Percentiles rank a stretch among this genome's conserved stretches.
phyloP scores from a whole-genome alignment of 768 basidiomycete species.

The Hirschioporus abietinus region DNA sequence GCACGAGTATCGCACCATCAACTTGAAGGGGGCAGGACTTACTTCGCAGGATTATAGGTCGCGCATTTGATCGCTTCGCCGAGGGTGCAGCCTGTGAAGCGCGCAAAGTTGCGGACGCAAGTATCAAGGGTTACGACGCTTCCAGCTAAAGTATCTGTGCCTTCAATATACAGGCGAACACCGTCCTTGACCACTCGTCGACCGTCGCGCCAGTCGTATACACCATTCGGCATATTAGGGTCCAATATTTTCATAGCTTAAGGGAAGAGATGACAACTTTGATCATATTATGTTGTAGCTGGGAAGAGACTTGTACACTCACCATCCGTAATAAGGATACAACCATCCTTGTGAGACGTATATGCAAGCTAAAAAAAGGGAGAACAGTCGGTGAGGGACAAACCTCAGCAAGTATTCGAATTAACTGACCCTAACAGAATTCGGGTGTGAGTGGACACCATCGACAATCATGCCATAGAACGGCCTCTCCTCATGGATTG shows the following conservation, averaged over 20 bases:
- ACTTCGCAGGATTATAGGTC: constrained; percentile 82
- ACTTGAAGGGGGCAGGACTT: constrained; percentile 23
- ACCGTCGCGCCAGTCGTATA: constrained; percentile 86
- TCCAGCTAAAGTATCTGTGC: constrained; percentile 84
- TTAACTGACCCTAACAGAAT: constrained; percentile 70
- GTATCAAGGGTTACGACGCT: constrained; percentile 81
- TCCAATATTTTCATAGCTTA: constrained; percentile 83
- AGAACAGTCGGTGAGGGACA: constrained; percentile 2
- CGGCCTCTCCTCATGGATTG: constrained; percentile 49
- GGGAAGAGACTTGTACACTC: constrained; percentile 14
- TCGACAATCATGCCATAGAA: constrained; percentile 90
- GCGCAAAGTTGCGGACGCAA: constrained; percentile 79
- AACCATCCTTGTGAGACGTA: constrained; percentile 75
- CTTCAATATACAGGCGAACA: constrained; percentile 73
- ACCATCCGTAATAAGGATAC: constrained; percentile 90
- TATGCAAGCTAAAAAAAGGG: constrained; percentile 61
- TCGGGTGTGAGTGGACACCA: constrained; percentile 87
- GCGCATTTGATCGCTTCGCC: constrained; percentile 83
- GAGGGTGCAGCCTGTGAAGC: constrained; percentile 79
- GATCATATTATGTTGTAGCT: neutral
- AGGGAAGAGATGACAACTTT: constrained; percentile 6
- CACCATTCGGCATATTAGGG: constrained; percentile 75
- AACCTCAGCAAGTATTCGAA: neutral
- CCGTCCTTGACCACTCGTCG: constrained; percentile 78
- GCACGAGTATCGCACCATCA: no score